A percentile compares a stretch with the other conserved stretches of the same genome.
phyloP scores from a whole-genome alignment of 768 basidiomycete genomes.

The Krasilnikovozyma curviuscula region DNA sequence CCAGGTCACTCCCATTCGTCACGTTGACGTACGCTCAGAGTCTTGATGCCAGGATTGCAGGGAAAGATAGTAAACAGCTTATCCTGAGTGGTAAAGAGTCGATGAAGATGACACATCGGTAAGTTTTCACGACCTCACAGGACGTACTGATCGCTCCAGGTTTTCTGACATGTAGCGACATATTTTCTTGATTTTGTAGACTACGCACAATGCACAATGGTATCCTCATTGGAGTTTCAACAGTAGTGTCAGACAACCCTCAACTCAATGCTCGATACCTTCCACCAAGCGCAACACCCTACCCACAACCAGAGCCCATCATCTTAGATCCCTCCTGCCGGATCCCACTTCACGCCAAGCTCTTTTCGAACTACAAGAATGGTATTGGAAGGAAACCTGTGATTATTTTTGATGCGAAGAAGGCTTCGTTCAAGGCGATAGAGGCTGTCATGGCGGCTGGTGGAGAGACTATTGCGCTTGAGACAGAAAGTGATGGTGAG shows the following conservation, averaged over 20 bases:
- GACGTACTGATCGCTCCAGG: background rate
- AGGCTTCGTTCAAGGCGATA: conserved; percentile 27
- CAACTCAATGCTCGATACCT: conserved; percentile 45
- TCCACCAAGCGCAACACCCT: conserved; percentile 14
- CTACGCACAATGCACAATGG: conserved; percentile 82
- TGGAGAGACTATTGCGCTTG: conserved; percentile 20
- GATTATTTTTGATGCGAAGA: conserved; percentile 38
- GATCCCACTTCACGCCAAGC: conserved; percentile 45
- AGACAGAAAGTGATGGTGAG: conserved; percentile 9
- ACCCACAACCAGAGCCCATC: conserved; percentile 50
- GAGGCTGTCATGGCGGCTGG: conserved; percentile 42
- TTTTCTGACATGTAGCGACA: background rate
- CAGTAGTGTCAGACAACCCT: conserved; percentile 76
- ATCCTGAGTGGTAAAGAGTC: conserved; percentile 66
- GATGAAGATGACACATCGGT: conserved; percentile 91
- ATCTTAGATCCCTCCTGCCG: conserved; percentile 61
- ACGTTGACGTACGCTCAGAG: conserved; percentile 33
- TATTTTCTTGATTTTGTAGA: conserved; percentile 30
- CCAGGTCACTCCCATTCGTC: too few relatives aligned
- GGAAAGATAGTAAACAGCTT: conserved; percentile 49
- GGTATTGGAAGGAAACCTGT: conserved; percentile 51
- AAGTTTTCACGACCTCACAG: conserved; percentile 13
- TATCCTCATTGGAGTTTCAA: conserved; percentile 78
- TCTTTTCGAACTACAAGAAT: conserved; percentile 43
- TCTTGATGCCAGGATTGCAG: conserved; percentile 65